Base-by-base conservation (phyloP, 805 yeast species). In the Isabelozyma pseudorhagii region DNA sequence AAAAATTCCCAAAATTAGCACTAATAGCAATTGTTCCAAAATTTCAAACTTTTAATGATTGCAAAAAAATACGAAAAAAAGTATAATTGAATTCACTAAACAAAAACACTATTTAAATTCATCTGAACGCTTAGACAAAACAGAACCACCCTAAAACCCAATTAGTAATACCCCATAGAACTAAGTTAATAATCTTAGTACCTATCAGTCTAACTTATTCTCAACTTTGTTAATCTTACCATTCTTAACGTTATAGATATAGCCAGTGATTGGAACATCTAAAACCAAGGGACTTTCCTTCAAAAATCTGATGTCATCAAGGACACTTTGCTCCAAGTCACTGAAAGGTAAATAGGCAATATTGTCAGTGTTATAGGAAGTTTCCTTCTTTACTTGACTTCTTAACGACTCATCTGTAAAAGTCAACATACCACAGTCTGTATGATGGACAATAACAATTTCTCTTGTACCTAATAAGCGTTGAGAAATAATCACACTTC, bases 361-460 rank as follows among this genome's bases (percentile, higher is more conserved):
- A 47, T 66, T 64, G 47, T 70, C 74, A 14, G 56, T 61, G 34
- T 54, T 50, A 8, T 55, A 61, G 4, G 67, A 69, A 8, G 68
- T 62, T 38, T 72, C 72, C 31, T 63, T 46, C 44, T 55, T 54
- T 39, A 72, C 50, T 40, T 66, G 58, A 1, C 42, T 53, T 46
- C 76, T 54, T 15, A 72, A 49, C 6, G 51, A 52, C 8, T 61
- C 66, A 44, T 73, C 76, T 1, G 49, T 50, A 51, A 73, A 73
- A 1, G 76, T 71, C 40, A 73, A 56, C 78, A 73, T 73, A 4
- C 78, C 77, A 58, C 78, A 73, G 52, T 73, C 77, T 10, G 77
- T 71, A 48, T 71, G 76, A 54, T 71, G 77, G 46, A 69, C 47
- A 45, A 73, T 61, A 15, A 73, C 67, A 25, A 71, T 67, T 48